Percentiles rank a stretch among this genome's conserved stretches.
Evolutionary conservation across 2,329 filamentous ascomycete species (phyloP).

Genomic region (Mollisiaceae sp.): DNA sequence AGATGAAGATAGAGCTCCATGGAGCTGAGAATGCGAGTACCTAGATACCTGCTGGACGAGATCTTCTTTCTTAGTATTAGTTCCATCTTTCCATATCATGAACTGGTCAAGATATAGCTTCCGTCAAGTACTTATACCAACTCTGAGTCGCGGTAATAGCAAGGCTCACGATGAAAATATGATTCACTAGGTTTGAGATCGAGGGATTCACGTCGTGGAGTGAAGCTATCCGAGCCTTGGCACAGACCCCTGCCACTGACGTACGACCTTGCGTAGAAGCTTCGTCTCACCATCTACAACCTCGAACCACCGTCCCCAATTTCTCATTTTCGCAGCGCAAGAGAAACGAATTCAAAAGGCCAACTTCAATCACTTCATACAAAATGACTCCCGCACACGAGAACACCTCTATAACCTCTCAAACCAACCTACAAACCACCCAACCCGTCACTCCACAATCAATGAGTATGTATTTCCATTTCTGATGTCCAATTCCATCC

Average conservation of each 20-base stretch:
- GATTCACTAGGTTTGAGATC: background rate
- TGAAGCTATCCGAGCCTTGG: slow-evolving; percentile 6
- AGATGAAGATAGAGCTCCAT: too few species aligned
- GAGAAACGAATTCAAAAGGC: background rate
- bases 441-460: background rate
- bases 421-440: background rate
- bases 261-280: slow-evolving; percentile 7
- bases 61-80: too few species aligned
- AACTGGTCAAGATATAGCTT: too few species aligned
- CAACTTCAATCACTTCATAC: background rate
- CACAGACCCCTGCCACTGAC: slow-evolving; percentile 7
- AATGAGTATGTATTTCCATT: background rate
- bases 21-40: too few species aligned
- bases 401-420: background rate
- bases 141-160: background rate
- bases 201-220: background rate
- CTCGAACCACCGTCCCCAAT: background rate
- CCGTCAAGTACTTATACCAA: too few species aligned
- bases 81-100: too few species aligned
- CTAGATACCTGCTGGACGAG: too few species aligned
- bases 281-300: background rate
- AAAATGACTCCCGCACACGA: background rate
- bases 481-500: background rate
- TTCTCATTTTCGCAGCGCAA: background rate
- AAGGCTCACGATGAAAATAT: background rate